phyloP scores from a whole-genome alignment of 1,284 basidiomycete species.

The Flammula alnicola region DNA sequence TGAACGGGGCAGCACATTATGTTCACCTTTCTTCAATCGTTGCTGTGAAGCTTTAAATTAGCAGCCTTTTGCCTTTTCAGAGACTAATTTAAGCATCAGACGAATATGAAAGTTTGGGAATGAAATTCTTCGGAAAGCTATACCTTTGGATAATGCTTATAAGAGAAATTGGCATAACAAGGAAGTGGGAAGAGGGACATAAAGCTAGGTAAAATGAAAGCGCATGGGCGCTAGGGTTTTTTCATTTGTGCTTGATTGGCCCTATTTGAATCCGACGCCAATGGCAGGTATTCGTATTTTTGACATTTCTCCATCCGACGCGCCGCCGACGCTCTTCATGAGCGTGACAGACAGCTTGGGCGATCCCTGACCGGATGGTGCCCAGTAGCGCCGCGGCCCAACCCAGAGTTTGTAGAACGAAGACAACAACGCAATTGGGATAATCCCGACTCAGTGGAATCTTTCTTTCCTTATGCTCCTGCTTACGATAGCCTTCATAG shows the following conservation, averaged over 20 bases:
- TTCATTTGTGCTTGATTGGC: constrained; percentile 18
- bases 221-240: constrained; percentile 25
- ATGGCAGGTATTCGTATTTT: no score
- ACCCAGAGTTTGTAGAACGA: no score
- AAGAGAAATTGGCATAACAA: constrained; percentile 8
- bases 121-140: not conserved
- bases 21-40: not conserved
- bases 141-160: constrained; percentile 2
- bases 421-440: no score
- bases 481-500: no score
- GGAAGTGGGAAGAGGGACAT: constrained; percentile 3
- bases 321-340: no score
- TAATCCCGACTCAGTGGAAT: no score
- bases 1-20: not conserved
- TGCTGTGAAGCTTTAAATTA: constrained; percentile 1
- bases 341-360: no score
- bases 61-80: constrained; percentile 11
- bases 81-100: not conserved
- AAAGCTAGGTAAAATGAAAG: not conserved
- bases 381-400: no score
- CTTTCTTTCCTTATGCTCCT: no score
- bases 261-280: constrained; percentile 9
- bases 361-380: no score
- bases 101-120: not conserved
- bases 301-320: no score